Evolutionary conservation across 2,329 filamentous ascomycete genomes (phyloP), one percentile per base, ranked within the genome.

Genomic region (Penicillium crustosum): DNA sequence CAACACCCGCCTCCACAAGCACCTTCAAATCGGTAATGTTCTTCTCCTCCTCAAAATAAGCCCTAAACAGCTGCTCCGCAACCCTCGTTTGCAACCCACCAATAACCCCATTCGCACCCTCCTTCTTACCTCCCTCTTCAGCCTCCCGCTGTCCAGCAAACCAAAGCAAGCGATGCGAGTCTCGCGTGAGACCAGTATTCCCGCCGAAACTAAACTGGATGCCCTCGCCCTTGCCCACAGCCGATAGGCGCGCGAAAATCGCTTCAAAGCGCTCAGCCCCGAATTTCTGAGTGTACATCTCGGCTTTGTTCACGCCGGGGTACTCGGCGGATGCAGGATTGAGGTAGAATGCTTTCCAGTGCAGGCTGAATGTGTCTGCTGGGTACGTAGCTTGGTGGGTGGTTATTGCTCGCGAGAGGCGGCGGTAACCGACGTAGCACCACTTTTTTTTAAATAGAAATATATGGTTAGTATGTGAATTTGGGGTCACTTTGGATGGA

Each of bases 261-360:
- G 82, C 80, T 19, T 38, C 6, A 5, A n/a, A 4, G 33, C 90
- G 83, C 25, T 87, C 82, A 6, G 84, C 81, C 8, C 85, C 85
- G 66, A 94, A 86, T 55, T 87, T 88, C 49, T 79, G 69, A 38
- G 83, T 77, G 73, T 86, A 92, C 70, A 81, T 81, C 58, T 77
- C 75, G 70, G 80, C 71, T 68, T 86, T 86, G 66, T 82, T 78
- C 57, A 79, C 70, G 65, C 81, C 79, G 0, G 73, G 67, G 49
- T 70, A 76, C 45, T 78, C 78, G 0, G 88, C 82, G 0, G 84
- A 79, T 47, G 80, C 79, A 0, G 90, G 89, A 68, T 93, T 87
- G 52, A 96, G 83, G 73, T 93, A 93, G 78, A 90, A 96, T 2
- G 91, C 89, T 60, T 84, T 82, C 89, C 90, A 96, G 60, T 82